A percentile compares a stretch with the other conserved stretches of the same genome.
Evolutionary conservation across 345 rosid species (phyloP).

Genomic region (Syzygium aqueum): DNA sequence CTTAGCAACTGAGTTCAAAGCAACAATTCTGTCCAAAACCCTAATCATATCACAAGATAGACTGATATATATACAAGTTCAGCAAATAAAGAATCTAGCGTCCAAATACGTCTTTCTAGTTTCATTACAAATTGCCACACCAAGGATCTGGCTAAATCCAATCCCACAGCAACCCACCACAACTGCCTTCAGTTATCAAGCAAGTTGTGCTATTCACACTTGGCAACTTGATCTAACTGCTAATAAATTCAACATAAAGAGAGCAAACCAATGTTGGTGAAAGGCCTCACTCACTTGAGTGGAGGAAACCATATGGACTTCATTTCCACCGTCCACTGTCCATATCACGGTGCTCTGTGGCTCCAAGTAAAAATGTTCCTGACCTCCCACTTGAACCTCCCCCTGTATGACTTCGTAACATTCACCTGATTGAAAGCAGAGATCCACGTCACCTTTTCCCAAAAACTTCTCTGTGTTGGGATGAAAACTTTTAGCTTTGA

Average conservation of each 20-base stretch:
- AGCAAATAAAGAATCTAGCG: neutral
- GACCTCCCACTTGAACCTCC: constrained; percentile 90
- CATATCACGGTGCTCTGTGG: constrained; percentile 82
- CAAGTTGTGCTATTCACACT: neutral
- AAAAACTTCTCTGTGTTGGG: constrained; percentile 56
- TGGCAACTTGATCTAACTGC: neutral
- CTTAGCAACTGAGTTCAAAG: neutral
- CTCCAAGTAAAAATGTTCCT: constrained; percentile 95
- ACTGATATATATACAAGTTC: neutral
- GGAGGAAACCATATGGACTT: constrained; percentile 91
- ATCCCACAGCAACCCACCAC: neutral
- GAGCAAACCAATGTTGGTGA: neutral
- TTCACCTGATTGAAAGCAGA: constrained; percentile 60
- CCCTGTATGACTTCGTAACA: constrained; percentile 75
- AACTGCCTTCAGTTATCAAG: neutral
- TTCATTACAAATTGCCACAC: neutral
- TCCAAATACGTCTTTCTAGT: neutral
- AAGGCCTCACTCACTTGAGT: constrained; percentile 63
- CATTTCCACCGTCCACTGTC: constrained; percentile 81
- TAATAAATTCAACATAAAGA: neutral
- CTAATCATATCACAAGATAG: neutral
- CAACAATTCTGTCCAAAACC: neutral
- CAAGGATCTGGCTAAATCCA: neutral
- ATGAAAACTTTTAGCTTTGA: constrained; percentile 69
- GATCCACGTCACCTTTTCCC: constrained; percentile 81